Evolutionary conservation across 495 filamentous ascomycete species (phyloP).

Genomic region (Lindgomyces ingoldianus): DNA sequence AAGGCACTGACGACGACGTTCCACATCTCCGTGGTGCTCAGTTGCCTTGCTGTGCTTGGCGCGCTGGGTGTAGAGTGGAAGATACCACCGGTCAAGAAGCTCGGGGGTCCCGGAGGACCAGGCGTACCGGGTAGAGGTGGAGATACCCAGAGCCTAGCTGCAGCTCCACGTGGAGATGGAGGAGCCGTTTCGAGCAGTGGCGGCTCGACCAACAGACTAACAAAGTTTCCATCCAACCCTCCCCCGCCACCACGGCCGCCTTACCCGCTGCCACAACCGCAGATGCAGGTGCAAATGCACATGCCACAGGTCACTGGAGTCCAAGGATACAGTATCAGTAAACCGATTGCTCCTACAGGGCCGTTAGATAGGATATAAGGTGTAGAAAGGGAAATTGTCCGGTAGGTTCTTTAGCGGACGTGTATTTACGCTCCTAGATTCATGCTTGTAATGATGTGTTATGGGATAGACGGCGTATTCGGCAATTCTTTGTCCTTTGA

Average conservation of each 20-base stretch:
- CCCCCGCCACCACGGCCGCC: conserved; percentile 14
- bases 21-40: conserved; percentile 19
- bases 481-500: not conserved
- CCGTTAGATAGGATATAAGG: not conserved
- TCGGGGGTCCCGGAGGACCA: conserved; percentile 2
- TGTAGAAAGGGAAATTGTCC: not conserved
- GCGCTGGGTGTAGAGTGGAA: conserved; percentile 29
- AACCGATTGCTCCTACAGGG: not conserved
- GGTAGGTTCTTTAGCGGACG: not conserved
- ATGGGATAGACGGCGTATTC: not conserved
- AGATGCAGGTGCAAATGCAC: conserved; percentile 3
- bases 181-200: not conserved
- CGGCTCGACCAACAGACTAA: not conserved
- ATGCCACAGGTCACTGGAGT: conserved; percentile 4
- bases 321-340: conserved; percentile 13
- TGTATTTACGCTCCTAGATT: not conserved
- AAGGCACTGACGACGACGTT: conserved; percentile 12
- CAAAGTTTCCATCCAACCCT: conserved; percentile 3
- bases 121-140: not conserved
- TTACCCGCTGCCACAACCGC: conserved; percentile 11
- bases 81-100: conserved; percentile 9
- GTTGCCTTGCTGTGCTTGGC: conserved; percentile 16
- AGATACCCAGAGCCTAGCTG: not conserved
- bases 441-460: not conserved
- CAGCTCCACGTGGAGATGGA: not conserved